phyloP scores from a whole-genome alignment of 805 yeast genomes.

The Saccharomycopsis malanga region DNA sequence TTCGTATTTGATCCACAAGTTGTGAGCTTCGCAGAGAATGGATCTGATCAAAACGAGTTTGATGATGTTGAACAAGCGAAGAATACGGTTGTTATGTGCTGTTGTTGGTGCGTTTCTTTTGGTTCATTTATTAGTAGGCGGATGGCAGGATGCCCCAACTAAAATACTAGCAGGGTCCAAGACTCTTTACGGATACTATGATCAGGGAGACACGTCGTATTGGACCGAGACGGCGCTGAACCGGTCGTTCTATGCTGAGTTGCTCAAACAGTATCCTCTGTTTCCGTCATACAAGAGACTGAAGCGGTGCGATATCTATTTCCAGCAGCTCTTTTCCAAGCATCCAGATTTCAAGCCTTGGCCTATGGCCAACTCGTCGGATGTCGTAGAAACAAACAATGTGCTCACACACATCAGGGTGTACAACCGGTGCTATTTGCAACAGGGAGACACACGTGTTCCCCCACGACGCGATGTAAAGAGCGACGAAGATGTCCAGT shows the following conservation, averaged over 20 bases:
- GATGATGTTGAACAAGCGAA: too few species aligned
- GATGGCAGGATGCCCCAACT: too few species aligned
- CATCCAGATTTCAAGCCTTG: neutral
- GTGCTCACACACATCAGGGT: slow-evolving; percentile 26
- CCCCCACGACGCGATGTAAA: neutral
- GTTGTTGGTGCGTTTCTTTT: too few species aligned
- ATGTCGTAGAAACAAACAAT: slow-evolving; percentile 21
- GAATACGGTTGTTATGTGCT: too few species aligned
- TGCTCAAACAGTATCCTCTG: neutral
- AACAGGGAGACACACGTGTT: slow-evolving; percentile 1
- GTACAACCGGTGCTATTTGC: slow-evolving; percentile 26
- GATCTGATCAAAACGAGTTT: too few species aligned
- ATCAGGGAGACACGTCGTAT: too few species aligned
- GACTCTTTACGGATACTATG: too few species aligned
- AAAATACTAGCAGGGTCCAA: too few species aligned
- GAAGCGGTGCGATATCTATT: neutral
- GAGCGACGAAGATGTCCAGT: neutral
- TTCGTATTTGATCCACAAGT: too few species aligned
- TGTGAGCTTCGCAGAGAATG: too few species aligned
- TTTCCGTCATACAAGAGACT: neutral
- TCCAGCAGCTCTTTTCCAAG: neutral
- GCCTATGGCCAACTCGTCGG: neutral
- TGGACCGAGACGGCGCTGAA: neutral
- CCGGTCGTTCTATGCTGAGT: neutral
- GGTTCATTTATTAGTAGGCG: too few species aligned